Percentiles rank a stretch among this genome's conserved stretches.
These are phyloP conservation scores for Stephania japonica DNA, from an alignment of 164 flowering plant genomes.

Conservation along the genomic window DNA sequence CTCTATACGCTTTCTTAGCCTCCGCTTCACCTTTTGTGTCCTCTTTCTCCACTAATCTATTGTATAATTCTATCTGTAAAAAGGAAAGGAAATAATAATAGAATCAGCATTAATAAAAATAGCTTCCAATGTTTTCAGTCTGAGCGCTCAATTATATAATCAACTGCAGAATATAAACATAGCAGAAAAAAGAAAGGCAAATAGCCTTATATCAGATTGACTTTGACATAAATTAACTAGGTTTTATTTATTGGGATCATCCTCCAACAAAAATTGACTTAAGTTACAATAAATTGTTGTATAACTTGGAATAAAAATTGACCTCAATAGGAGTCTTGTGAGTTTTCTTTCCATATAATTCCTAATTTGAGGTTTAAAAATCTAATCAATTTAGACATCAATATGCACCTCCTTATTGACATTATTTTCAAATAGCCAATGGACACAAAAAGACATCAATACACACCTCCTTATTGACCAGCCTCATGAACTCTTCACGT, in stretches of 20 bases:
- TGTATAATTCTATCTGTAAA: conserved; percentile 79
- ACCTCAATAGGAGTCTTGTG: too few species aligned
- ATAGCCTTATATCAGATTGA: too few species aligned
- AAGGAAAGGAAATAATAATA: conserved; percentile 6
- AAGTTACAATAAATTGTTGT: too few species aligned
- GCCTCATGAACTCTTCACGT: conserved; percentile 86
- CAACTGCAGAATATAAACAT: not conserved
- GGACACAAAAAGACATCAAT: not conserved
- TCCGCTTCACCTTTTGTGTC: conserved; percentile 65
- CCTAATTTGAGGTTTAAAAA: too few species aligned
- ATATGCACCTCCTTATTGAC: too few species aligned
- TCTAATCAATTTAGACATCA: too few species aligned
- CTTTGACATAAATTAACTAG: too few species aligned
- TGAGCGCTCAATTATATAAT: not conserved
- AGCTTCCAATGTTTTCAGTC: not conserved
- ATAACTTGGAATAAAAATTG: too few species aligned
- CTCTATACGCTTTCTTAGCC: conserved; percentile 79
- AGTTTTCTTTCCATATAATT: too few species aligned
- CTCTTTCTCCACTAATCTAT: conserved; percentile 76
- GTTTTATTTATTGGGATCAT: too few species aligned
- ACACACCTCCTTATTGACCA: conserved; percentile 86
- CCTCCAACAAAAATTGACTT: too few species aligned
- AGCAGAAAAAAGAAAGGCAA: not conserved
- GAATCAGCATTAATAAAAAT: not conserved
- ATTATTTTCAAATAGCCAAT: not conserved